phyloP scores from a whole-genome alignment of 139 green algal genomes.

The Coelastrella sp. region DNA sequence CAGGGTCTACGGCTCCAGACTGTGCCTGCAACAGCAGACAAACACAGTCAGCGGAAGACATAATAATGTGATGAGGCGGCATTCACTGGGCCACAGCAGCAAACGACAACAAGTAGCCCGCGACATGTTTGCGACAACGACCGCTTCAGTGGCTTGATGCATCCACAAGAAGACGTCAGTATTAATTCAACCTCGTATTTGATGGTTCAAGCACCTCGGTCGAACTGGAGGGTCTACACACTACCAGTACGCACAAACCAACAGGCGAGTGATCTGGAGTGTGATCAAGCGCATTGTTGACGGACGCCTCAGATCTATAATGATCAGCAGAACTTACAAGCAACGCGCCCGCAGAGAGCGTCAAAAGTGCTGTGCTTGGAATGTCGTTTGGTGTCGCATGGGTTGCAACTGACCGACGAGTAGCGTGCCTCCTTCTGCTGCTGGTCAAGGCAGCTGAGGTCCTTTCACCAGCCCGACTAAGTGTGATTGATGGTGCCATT shows the following conservation, averaged over 20 bases:
- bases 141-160: too few relatives aligned
- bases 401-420: constrained; percentile 1
- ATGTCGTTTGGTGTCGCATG: constrained; percentile 14
- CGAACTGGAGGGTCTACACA: too few relatives aligned
- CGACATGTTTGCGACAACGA: too few relatives aligned
- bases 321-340: constrained; percentile 9
- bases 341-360: constrained; percentile 12
- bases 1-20: background rate
- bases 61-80: too few relatives aligned
- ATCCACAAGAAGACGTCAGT: too few relatives aligned
- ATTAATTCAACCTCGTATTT: too few relatives aligned
- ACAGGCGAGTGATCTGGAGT: background rate
- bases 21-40: background rate
- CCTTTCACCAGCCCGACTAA: background rate
- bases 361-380: background rate
- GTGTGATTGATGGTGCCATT: constrained; percentile 3
- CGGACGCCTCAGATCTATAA: background rate
- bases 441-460: background rate
- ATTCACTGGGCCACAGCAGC: too few relatives aligned
- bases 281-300: background rate
- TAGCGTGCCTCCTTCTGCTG: constrained; percentile 11
- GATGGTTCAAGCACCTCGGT: too few relatives aligned
- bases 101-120: too few relatives aligned
- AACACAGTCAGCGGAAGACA: background rate
- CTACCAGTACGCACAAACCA: too few relatives aligned